Percentiles rank a stretch among this genome's conserved stretches.
phyloP scores from a whole-genome alignment of 148 eudicot species.

The Chenopodium berlandieri region DNA sequence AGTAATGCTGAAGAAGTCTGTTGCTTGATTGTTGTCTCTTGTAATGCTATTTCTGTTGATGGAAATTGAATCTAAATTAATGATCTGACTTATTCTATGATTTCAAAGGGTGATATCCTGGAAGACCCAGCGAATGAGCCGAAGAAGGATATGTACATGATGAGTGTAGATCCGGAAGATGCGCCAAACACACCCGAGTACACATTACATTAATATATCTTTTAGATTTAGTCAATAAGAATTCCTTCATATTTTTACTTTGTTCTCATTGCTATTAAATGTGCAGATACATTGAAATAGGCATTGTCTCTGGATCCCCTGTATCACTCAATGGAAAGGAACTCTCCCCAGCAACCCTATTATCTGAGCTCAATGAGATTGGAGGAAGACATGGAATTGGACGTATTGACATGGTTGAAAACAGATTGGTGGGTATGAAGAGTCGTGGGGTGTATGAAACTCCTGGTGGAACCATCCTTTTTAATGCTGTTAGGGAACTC shows the following conservation, averaged over 20 bases:
- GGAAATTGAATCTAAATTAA: not conserved
- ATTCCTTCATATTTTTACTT: not conserved
- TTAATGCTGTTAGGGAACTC: conserved; percentile 62
- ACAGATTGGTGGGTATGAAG: conserved; percentile 91
- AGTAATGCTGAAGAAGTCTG: not conserved
- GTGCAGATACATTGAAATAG: conserved; percentile 72
- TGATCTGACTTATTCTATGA: not conserved
- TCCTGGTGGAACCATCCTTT: conserved; percentile 88
- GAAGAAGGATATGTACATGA: conserved; percentile 93
- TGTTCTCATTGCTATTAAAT: not conserved
- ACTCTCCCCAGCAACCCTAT: conserved; percentile 84
- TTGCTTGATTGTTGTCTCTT: not conserved
- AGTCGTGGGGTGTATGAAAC: conserved; percentile 95
- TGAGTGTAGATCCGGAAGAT: conserved; percentile 84
- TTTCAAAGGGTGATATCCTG: conserved; percentile 78
- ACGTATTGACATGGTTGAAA: conserved; percentile 86
- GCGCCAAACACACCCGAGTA: conserved; percentile 88
- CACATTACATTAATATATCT: conserved; percentile 11
- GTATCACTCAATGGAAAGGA: conserved; percentile 73
- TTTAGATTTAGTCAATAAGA: not conserved
- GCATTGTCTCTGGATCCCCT: conserved; percentile 73
- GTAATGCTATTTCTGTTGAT: not conserved
- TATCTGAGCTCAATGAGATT: conserved; percentile 64
- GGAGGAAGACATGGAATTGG: conserved; percentile 85
- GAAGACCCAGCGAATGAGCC: conserved; percentile 95